Percentiles rank a stretch among this genome's conserved stretches.
phyloP scores from a whole-genome alignment of 257 asterid genomes.

The Nicotiana benthamiana region DNA sequence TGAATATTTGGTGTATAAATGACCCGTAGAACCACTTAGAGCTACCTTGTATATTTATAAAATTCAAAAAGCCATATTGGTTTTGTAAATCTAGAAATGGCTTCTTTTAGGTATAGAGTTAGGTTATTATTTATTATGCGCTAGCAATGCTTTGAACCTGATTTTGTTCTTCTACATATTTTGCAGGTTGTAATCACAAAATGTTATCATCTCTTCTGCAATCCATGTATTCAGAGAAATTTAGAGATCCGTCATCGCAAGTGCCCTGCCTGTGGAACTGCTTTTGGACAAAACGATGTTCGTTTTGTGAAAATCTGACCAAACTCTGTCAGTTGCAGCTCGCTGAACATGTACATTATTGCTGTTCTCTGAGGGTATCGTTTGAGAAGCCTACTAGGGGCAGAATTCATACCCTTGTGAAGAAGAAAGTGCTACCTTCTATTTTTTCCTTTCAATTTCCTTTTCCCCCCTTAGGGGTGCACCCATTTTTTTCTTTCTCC shows the following conservation, averaged over 20 bases:
- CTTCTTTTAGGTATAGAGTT: background rate
- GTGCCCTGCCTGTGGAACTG: conserved; percentile 96
- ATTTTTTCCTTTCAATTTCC: background rate
- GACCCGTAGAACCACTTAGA: background rate
- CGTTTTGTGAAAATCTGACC: conserved; percentile 70
- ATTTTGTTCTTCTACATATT: background rate
- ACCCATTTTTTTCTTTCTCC: background rate
- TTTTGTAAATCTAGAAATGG: background rate
- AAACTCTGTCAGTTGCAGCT: background rate
- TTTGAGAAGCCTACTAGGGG: background rate
- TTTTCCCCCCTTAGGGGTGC: background rate
- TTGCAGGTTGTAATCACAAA: conserved; percentile 85
- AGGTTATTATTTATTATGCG: background rate
- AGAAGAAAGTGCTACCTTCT: conserved; percentile 2
- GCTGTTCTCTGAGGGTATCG: background rate
- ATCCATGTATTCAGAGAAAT: conserved; percentile 88
- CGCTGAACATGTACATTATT: background rate
- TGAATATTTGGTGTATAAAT: background rate
- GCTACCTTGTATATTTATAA: background rate
- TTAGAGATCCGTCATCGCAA: conserved; percentile 86
- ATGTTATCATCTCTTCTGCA: conserved; percentile 92
- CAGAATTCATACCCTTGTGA: conserved; percentile 1
- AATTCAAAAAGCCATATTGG: background rate
- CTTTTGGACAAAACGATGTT: conserved; percentile 87
- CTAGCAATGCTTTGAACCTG: background rate